Evolutionary conservation across 345 rosid species (phyloP).

Genomic region (Camelina hispida): DNA sequence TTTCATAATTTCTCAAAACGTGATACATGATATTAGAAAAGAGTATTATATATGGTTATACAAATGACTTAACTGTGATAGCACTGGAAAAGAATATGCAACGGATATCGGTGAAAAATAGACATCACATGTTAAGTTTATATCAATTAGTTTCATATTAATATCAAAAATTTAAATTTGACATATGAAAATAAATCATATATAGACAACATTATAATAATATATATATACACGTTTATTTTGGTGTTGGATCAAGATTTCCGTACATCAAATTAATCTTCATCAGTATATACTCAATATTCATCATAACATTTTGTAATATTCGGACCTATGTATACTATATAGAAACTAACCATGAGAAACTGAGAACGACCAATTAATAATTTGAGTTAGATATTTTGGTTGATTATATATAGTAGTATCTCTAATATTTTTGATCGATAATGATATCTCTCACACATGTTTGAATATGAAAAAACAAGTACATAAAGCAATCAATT

Average conservation of each 20-base stretch:
- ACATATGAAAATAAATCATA: no score
- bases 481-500: slow-evolving; percentile 4
- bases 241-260: no score
- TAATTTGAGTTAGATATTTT: not conserved
- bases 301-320: not conserved
- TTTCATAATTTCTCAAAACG: not conserved
- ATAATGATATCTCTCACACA: not conserved
- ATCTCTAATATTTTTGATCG: not conserved
- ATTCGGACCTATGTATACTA: not conserved
- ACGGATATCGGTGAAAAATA: no score
- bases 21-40: not conserved
- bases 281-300: not conserved
- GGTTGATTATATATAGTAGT: no score
- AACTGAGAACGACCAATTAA: not conserved
- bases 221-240: no score
- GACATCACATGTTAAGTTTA: no score
- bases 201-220: not conserved
- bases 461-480: not conserved
- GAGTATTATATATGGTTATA: not conserved
- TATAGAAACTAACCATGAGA: not conserved
- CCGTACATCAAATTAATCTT: not conserved
- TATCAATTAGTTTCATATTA: no score
- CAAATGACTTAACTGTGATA: not conserved
- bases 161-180: no score
- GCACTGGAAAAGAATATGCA: not conserved